Evolutionary conservation across 805 yeast genomes (phyloP), one percentile per base, ranked within the genome.

Genomic region (Ogataea pilisensis): DNA sequence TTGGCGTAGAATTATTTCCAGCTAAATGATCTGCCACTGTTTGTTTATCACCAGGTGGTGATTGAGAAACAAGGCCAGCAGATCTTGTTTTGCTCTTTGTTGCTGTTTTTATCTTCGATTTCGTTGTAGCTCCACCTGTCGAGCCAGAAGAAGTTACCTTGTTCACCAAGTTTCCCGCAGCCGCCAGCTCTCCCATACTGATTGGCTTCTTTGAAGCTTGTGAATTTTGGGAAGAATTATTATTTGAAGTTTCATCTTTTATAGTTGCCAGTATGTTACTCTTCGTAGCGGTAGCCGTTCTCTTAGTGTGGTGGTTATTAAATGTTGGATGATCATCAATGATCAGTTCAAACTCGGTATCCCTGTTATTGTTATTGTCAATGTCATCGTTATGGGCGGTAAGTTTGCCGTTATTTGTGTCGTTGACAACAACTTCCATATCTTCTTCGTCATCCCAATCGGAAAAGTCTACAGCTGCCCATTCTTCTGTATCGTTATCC

Each of bases 361-460:
- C 37, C 19, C 30, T 9, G 13, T 25, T 17, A 9, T 31, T 29
- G 24, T 31, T 37, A n/a, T 25, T 38, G 7, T 34, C 21, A 22
- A 35, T 38, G 26, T 39, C 16, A 33, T 43, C 20, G 34, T 18
- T 30, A 27, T 35, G 18, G 19, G 13, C 9, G 22, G 17, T 13
- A 11, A 13, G 11, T 9, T 12, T 27, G 8, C 13, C 13, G 7
- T 14, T 12, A 6, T 7, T 22, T 21, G 16, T 25, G 31, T 14
- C 27, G 14, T 17, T 12, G 11, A 17, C 30, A 3, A 37, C 8
- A 8, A 32, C 42, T 25, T 36, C 44, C 18, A 46, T 29, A 2
- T 42, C 38, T 16, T 51, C 58, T 3, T 40, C 53, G 13, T 57
- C 61, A 9, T 54, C 61, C 58, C 57, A 56, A 35, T 53, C 61